phyloP scores from a whole-genome alignment of 2,329 filamentous ascomycete genomes.

The Boeremia exigua region DNA sequence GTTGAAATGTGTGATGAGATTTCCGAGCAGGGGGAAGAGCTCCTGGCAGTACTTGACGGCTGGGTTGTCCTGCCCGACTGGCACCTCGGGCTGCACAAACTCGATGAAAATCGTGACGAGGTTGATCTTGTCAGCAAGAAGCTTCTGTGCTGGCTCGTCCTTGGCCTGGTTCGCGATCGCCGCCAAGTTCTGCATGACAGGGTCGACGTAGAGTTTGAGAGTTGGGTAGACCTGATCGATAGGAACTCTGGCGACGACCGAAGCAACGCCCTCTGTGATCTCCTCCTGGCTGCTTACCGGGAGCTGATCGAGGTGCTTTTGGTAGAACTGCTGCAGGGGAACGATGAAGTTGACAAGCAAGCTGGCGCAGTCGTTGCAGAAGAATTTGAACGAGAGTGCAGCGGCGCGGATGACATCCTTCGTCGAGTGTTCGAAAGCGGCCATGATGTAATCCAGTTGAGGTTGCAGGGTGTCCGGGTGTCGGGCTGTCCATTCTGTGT shows the following conservation, averaged over 20 bases:
- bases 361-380: slow-evolving; percentile 92
- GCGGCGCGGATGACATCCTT: slow-evolving; percentile 91
- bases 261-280: slow-evolving; percentile 92
- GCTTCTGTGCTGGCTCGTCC: slow-evolving; percentile 81
- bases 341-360: slow-evolving; percentile 82
- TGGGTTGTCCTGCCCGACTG: slow-evolving; percentile 74
- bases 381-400: slow-evolving; percentile 93
- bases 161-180: slow-evolving; percentile 83
- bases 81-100: slow-evolving; percentile 74
- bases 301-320: slow-evolving; percentile 84
- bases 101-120: slow-evolving; percentile 91
- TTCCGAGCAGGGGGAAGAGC: slow-evolving; percentile 85
- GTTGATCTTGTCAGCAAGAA: slow-evolving; percentile 90
- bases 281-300: slow-evolving; percentile 91
- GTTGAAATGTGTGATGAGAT: slow-evolving; percentile 86
- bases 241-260: slow-evolving; percentile 87
- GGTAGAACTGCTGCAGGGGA: slow-evolving; percentile 91
- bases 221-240: slow-evolving; percentile 79
- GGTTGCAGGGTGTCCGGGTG: slow-evolving; percentile 91
- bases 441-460: slow-evolving; percentile 95
- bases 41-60: slow-evolving; percentile 97
- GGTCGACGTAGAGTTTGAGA: slow-evolving; percentile 92
- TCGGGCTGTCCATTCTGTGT: slow-evolving; percentile 96
- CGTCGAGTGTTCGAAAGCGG: slow-evolving; percentile 85
- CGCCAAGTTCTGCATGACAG: slow-evolving; percentile 85